Conservation (phyloP, 345 rosid species). For the Citrus sinensis region DNA sequence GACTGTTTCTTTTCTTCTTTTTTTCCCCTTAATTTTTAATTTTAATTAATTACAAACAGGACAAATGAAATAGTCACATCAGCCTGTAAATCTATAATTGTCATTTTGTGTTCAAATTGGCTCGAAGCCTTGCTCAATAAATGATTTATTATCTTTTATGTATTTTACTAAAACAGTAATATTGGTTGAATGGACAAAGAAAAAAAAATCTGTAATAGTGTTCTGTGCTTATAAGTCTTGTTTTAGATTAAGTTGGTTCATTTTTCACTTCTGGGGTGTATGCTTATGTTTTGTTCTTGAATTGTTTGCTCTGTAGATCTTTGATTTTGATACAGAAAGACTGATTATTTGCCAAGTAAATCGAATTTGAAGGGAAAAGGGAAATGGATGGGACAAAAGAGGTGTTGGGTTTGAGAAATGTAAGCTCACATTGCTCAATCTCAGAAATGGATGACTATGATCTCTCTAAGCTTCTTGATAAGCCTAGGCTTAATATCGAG, state of each 20-base stretch:
- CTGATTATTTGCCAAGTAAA: constrained; percentile 12
- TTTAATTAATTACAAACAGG: neutral
- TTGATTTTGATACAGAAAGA: neutral
- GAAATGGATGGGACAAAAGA: constrained; percentile 61
- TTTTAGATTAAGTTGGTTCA: neutral
- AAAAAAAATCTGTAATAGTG: neutral
- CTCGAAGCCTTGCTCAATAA: neutral
- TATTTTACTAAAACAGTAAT: neutral
- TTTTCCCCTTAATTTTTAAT: no score
- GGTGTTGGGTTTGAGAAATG: constrained; percentile 55
- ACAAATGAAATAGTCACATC: neutral
- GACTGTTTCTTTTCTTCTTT: no score
- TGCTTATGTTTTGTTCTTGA: neutral
- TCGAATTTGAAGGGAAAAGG: constrained; percentile 21
- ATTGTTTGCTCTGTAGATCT: constrained; percentile 9
- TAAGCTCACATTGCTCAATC: constrained; percentile 74
- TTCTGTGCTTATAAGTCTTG: neutral
- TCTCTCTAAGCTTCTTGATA: constrained; percentile 75
- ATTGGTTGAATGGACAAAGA: neutral
- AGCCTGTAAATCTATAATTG: neutral
- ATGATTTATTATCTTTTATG: neutral
- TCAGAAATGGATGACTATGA: constrained; percentile 73
- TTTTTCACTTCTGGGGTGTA: neutral
- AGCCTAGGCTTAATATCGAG: constrained; percentile 84
- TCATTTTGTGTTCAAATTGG: neutral